A percentile compares a stretch with the other conserved stretches of the same genome.
phyloP scores from a whole-genome alignment of 202 grass and related monocot species.

The Panicum virgatum region DNA sequence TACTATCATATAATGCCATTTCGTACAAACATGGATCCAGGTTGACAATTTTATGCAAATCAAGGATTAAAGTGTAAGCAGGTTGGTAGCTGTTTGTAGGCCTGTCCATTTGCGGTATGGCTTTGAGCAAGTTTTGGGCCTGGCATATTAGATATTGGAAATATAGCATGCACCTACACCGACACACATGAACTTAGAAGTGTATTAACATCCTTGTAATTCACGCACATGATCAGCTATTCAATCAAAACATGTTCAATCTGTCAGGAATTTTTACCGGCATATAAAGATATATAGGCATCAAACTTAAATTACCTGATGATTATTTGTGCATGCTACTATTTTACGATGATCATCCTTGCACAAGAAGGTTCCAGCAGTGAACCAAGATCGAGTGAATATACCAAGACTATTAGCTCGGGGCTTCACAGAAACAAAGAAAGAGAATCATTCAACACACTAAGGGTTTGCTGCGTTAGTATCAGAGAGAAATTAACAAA shows the following conservation, averaged over 20 bases:
- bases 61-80: neutral
- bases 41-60: neutral
- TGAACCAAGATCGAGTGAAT: conserved; percentile 77
- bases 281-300: neutral
- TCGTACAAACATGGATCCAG: neutral
- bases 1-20: neutral
- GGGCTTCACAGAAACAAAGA: conserved; percentile 58
- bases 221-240: neutral
- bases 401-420: conserved; percentile 77
- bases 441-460: conserved; percentile 36
- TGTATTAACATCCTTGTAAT: neutral
- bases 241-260: conserved; percentile 4
- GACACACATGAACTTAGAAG: neutral
- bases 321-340: conserved; percentile 72
- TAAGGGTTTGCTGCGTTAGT: conserved; percentile 1
- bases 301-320: conserved; percentile 66
- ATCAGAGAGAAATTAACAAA: neutral
- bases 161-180: neutral
- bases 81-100: neutral
- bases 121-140: neutral
- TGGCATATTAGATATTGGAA: neutral
- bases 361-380: conserved; percentile 83
- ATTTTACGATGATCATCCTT: conserved; percentile 98
- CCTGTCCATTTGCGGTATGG: neutral
- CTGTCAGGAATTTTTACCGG: neutral